Percentiles rank a stretch among this genome's conserved stretches.
phyloP scores from a whole-genome alignment of 2,329 filamentous ascomycete genomes.

The Fusarium drepaniforme region DNA sequence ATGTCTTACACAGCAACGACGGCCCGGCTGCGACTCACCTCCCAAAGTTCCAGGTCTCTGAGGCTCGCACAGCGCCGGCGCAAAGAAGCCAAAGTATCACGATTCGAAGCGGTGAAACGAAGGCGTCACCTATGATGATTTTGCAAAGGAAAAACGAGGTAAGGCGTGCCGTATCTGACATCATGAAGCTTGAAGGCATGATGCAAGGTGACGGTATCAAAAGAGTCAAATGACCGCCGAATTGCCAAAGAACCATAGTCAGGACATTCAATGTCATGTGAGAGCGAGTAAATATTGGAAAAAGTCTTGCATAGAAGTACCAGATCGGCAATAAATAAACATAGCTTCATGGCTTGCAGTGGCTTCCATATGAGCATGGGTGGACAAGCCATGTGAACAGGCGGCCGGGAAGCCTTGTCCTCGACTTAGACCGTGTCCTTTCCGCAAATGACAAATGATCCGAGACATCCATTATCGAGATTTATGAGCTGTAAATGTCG shows the following conservation, averaged over 20 bases:
- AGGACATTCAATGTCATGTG: background rate
- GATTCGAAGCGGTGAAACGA: conserved; percentile 25
- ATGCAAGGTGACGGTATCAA: conserved; percentile 3
- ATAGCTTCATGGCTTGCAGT: conserved; percentile 27
- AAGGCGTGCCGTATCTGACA: conserved; percentile 2
- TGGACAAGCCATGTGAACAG: background rate
- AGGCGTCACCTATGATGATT: conserved; percentile 21
- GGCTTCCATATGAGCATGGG: conserved; percentile 7
- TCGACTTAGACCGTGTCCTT: conserved; percentile 3
- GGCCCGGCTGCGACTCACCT: conserved; percentile 7
- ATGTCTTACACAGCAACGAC: conserved; percentile 13
- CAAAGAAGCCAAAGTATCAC: conserved; percentile 26
- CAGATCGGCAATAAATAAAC: background rate
- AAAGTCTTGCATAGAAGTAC: background rate
- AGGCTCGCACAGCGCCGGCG: conserved; percentile 18
- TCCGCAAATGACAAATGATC: background rate
- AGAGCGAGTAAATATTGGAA: background rate
- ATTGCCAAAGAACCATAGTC: background rate
- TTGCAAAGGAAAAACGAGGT: conserved; percentile 9
- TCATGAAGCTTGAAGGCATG: background rate
- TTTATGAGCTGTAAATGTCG: background rate
- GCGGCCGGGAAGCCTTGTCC: conserved; percentile 4
- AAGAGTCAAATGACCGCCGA: background rate
- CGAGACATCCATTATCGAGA: background rate
- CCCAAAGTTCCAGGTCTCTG: conserved; percentile 2